Conservation (phyloP, 805 yeast genomes). For the Kockiozyma suomiensis region DNA sequence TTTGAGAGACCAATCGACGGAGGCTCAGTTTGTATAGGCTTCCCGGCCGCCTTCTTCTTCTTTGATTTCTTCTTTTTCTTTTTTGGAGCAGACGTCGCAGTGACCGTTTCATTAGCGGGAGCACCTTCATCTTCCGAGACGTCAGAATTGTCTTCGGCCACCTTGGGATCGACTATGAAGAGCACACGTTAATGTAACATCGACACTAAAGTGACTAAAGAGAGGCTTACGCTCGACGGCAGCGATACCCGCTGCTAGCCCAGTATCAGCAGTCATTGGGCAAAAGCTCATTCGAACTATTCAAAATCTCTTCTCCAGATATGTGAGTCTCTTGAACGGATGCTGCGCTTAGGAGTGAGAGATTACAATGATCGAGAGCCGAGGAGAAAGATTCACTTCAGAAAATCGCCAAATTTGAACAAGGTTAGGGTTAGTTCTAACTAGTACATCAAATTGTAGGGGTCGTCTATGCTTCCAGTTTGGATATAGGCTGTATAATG, state of each 20-base stretch:
- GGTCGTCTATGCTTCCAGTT: too few species aligned
- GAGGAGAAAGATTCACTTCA: too few species aligned
- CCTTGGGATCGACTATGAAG: conserved; percentile 31
- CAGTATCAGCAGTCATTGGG: conserved; percentile 13
- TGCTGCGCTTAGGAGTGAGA: too few species aligned
- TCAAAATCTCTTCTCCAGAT: too few species aligned
- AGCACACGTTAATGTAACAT: not conserved
- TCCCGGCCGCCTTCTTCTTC: conserved; percentile 35
- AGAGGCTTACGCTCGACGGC: conserved; percentile 5
- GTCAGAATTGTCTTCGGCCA: conserved; percentile 42
- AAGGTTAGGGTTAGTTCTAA: too few species aligned
- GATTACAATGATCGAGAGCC: too few species aligned
- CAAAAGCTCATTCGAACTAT: not conserved
- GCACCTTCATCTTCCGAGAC: conserved; percentile 41
- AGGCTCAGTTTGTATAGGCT: conserved; percentile 44
- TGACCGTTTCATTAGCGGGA: conserved; percentile 35
- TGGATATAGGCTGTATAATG: too few species aligned
- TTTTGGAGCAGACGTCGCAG: conserved; percentile 49
- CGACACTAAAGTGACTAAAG: too few species aligned
- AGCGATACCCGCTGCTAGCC: conserved; percentile 7
- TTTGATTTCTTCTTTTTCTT: conserved; percentile 54
- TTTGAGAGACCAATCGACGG: conserved; percentile 65
- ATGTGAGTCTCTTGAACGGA: too few species aligned
- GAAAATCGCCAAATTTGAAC: too few species aligned
- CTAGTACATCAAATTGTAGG: too few species aligned